Evolutionary conservation across 2,329 filamentous ascomycete species (phyloP), one percentile per base, ranked within the genome.

Genomic region (Pseudogymnoascus sp.): DNA sequence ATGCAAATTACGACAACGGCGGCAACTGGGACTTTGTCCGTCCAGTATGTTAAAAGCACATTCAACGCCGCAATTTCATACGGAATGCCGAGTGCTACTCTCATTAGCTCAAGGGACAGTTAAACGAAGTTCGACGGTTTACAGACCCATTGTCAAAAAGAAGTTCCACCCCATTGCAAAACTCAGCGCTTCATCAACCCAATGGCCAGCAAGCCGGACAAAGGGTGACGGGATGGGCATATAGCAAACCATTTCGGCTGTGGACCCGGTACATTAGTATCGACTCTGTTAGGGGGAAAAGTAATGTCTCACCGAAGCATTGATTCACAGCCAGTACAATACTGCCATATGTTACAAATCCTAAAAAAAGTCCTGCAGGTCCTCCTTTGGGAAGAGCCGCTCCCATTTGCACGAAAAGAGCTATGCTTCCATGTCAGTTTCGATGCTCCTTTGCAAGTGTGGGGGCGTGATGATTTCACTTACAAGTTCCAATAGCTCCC

Each of bases 401-500:
- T 11, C 83, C 83, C 3, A 82, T 84, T 23, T 83, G 83, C n/a
- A 86, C 75, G 67, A 86, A 86, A 4, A 86, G 72, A 4, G 83
- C 83, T 0, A 5, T 47, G 18, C 11, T 47, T 47, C 42, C 5
- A 47, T 47, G 42, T 47, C 42, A 47, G 42, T 47, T 26, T 2
- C 12, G 2, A 47, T 8, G 42, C 42, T 6, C 16, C 3, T 42
- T 47, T 26, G 11, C 39, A 42, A 42, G 39, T 21, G 39, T 21
- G 42, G 42, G 21, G 42, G 11, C 11, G 11, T 47, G 18, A 23
- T 23, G 12, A 2, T 26, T 23, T 21, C 10, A 47, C 42, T 14
- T 47, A 47, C 42, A 47, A 23, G 83, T 85, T 16, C 81, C 81
- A 45, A 83, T 82, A 4, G 80, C 82, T 51, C 80, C 80, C 39